Evolutionary conservation across 225 moss, liverwort and hornwort species (phyloP), one percentile per base, ranked within the genome.

Genomic region (Pseudoscleropodium purum): DNA sequence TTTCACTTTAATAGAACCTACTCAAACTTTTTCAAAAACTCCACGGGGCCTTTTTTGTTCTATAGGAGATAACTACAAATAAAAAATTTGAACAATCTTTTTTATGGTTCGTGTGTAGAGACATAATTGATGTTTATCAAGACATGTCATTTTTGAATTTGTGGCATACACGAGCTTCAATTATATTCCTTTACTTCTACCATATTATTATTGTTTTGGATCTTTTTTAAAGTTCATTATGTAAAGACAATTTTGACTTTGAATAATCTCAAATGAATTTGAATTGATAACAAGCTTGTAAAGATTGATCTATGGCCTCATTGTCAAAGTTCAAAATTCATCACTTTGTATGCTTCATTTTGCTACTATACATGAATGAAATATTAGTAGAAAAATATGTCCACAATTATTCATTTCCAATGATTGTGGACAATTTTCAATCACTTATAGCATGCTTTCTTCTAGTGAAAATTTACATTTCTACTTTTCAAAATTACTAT

Each of bases 91-190:
- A 65, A 33, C 65, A 10, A 19, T 3, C 0, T 21, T 37, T 67
- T 21, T 37, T 10, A n/a, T 68, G 7, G 2, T n/a, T 69, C 37
- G 4, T 37, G 0, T 6, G 0, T n/a, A 2, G 34, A 70, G 15
- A 5, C 1, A 16, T 29, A 3, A 27, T 13, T 8, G 8, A 16
- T 27, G 16, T 73, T 37, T 43, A 5, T 0, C 0, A 0, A 0
- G 5, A 41, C 14, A 72, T 26, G 13, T 72, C 26, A 41, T 15
- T 72, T 72, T 72, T 23, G 21, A 11, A 69, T 69, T 69, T 73
- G 9, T 27, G 3, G 73, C 2, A 3, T 17, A 8, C 1, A 3
- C 9, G 16, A 73, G 9, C 3, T 74, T 74, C 3, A 29, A 45
- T 10, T 45, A 43, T 45, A 10, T 6, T 45, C 29, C 6, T 29